These are phyloP conservation scores for Trypanosoma scelopori DNA, from an alignment of 208 protist species.

Conservation along the genomic window DNA sequence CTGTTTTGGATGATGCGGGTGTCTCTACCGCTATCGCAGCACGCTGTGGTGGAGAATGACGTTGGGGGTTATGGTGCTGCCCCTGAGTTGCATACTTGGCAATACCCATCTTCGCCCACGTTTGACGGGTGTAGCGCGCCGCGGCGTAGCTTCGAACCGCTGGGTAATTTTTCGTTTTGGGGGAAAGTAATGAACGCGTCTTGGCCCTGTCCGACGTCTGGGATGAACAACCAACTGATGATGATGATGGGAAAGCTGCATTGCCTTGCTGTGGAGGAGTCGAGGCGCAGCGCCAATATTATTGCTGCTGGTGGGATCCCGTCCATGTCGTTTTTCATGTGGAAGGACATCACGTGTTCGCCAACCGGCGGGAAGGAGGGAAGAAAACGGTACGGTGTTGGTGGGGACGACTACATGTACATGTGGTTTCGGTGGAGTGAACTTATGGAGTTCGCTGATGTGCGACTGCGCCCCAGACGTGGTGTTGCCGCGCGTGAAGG, in stretches of 20 bases:
- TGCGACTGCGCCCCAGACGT: not conserved
- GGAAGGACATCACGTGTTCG: slow-evolving; percentile 33
- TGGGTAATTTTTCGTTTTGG: slow-evolving; percentile 28
- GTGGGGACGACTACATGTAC: slow-evolving; percentile 28
- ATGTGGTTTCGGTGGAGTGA: slow-evolving; percentile 36
- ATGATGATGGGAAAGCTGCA: slow-evolving; percentile 28
- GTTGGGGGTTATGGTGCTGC: too few species aligned
- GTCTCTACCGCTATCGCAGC: not conserved
- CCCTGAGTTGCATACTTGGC: too few species aligned
- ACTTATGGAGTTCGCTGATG: slow-evolving; percentile 20
- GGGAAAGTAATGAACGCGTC: slow-evolving; percentile 24
- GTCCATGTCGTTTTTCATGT: slow-evolving; percentile 10
- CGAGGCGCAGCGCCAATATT: not conserved
- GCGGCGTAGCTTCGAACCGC: slow-evolving; percentile 14
- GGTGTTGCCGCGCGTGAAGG: not conserved
- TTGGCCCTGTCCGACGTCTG: slow-evolving; percentile 27
- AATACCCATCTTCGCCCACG: too few species aligned
- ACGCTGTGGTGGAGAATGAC: too few species aligned
- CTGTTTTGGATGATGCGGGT: not conserved
- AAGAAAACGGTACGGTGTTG: slow-evolving; percentile 22
- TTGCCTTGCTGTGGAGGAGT: slow-evolving; percentile 11
- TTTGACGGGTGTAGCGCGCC: not conserved
- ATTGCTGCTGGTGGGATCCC: not conserved
- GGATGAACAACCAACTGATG: slow-evolving; percentile 40
- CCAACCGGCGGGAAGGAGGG: slow-evolving; percentile 30